Evolutionary conservation across 2,329 filamentous ascomycete genomes (phyloP).

Genomic region (Aspergillus sp.): DNA sequence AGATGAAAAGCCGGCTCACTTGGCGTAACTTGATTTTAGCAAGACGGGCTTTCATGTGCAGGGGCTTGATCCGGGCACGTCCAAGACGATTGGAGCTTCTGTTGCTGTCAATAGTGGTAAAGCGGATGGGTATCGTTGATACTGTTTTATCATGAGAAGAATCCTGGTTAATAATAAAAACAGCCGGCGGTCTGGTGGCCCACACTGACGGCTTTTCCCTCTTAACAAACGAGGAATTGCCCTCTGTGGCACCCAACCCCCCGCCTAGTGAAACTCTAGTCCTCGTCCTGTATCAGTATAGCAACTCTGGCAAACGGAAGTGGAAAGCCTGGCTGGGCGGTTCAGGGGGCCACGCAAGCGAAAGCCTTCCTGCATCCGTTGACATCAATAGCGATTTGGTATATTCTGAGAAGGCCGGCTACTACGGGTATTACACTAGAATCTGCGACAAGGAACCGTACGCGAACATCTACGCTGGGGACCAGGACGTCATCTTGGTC

Average conservation of each 20-base stretch:
- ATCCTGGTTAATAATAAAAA: background rate
- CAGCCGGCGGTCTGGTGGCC: slow-evolving; percentile 53
- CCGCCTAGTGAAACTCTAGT: slow-evolving; percentile 45
- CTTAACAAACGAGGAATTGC: slow-evolving; percentile 50
- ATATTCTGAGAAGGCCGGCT: slow-evolving; percentile 47
- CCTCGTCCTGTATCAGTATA: slow-evolving; percentile 52
- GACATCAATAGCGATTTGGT: slow-evolving; percentile 57
- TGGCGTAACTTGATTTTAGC: slow-evolving; percentile 53
- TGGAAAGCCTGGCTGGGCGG: slow-evolving; percentile 55
- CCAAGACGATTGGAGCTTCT: slow-evolving; percentile 45
- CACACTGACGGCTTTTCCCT: slow-evolving; percentile 58
- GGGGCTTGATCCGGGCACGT: slow-evolving; percentile 47
- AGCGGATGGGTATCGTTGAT: slow-evolving; percentile 32
- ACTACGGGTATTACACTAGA: slow-evolving; percentile 58
- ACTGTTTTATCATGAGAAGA: background rate
- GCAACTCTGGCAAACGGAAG: slow-evolving; percentile 42
- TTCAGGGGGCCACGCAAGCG: slow-evolving; percentile 42
- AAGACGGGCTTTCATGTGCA: slow-evolving; percentile 52
- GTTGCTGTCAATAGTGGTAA: slow-evolving; percentile 48
- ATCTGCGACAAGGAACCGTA: slow-evolving; percentile 52
- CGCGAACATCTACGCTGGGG: slow-evolving; percentile 52
- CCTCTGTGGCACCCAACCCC: slow-evolving; percentile 41
- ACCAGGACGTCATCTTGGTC: slow-evolving; percentile 57
- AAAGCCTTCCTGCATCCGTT: slow-evolving; percentile 45
- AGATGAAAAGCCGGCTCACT: slow-evolving; percentile 50